phyloP scores from a whole-genome alignment of 2,329 filamentous ascomycete species.

The Rhinocladiella similis region DNA sequence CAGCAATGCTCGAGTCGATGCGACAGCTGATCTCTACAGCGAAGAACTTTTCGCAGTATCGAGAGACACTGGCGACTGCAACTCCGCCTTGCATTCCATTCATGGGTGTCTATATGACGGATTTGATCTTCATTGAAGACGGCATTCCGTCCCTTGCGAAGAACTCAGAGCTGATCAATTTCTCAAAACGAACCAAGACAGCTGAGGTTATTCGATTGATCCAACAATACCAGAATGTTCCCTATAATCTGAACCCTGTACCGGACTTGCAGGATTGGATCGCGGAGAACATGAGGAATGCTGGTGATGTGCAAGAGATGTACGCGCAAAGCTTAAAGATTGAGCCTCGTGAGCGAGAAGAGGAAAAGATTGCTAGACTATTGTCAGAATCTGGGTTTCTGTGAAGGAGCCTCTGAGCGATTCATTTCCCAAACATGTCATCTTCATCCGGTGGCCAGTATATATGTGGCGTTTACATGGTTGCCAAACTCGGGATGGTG shows the following conservation, averaged over 20 bases:
- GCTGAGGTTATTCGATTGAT: constrained; percentile 98
- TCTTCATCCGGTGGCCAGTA: not conserved
- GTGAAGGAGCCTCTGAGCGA: constrained; percentile 29
- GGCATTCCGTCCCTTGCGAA: constrained; percentile 96
- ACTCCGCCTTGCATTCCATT: constrained; percentile 98
- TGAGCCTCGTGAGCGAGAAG: constrained; percentile 92
- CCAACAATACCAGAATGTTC: constrained; percentile 96
- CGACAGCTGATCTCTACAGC: constrained; percentile 93
- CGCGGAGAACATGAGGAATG: constrained; percentile 90
- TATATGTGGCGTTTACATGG: not conserved
- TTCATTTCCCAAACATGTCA: no score
- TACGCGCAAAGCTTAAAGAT: constrained; percentile 94
- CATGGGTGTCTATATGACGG: constrained; percentile 95
- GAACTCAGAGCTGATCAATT: constrained; percentile 96
- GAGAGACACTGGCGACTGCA: constrained; percentile 85
- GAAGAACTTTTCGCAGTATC: constrained; percentile 97
- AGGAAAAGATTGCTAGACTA: constrained; percentile 95
- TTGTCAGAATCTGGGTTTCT: constrained; percentile 51
- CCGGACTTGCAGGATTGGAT: constrained; percentile 96
- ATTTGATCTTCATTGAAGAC: constrained; percentile 97
- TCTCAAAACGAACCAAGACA: constrained; percentile 96
- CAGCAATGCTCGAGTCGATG: constrained; percentile 81
- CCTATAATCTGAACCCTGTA: constrained; percentile 88
- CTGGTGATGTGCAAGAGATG: constrained; percentile 98
- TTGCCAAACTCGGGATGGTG: not conserved